Evolutionary conservation across 352 stramenopile genomes (phyloP).

Genomic region (Phytopythium boreale): DNA sequence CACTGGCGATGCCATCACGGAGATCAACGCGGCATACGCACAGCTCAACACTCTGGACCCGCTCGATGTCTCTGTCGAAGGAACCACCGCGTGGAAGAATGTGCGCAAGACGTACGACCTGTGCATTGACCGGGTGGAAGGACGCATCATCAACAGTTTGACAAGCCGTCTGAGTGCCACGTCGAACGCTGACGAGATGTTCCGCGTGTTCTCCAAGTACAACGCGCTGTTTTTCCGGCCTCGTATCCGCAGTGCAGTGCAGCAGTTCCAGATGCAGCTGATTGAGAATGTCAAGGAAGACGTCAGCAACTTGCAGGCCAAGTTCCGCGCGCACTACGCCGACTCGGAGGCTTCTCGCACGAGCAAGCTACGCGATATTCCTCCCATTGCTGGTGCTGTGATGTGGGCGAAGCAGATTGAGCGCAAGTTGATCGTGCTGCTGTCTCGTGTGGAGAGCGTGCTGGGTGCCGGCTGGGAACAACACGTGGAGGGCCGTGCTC

Average conservation of each 20-base stretch:
- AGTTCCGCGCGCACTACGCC: slow-evolving; percentile 94
- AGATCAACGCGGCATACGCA: slow-evolving; percentile 90
- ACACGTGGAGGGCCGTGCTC: slow-evolving; percentile 94
- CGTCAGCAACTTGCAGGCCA: slow-evolving; percentile 95
- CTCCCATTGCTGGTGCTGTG: slow-evolving; percentile 96
- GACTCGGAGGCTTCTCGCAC: slow-evolving; percentile 94
- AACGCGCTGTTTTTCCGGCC: slow-evolving; percentile 97
- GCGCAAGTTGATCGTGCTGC: slow-evolving; percentile 95
- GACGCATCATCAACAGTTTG: slow-evolving; percentile 88
- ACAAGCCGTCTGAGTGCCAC: slow-evolving; percentile 85
- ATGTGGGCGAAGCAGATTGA: slow-evolving; percentile 99
- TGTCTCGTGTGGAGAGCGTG: slow-evolving; percentile 96
- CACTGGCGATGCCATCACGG: slow-evolving; percentile 73
- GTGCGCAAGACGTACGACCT: slow-evolving; percentile 89
- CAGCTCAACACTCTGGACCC: slow-evolving; percentile 76
- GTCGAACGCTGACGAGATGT: slow-evolving; percentile 95
- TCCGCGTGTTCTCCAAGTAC: slow-evolving; percentile 97
- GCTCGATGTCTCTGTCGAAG: slow-evolving; percentile 85
- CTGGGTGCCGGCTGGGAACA: slow-evolving; percentile 97
- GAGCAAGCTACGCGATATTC: slow-evolving; percentile 95
- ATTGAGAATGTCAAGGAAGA: slow-evolving; percentile 98
- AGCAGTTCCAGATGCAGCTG: slow-evolving; percentile 99
- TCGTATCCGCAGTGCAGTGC: slow-evolving; percentile 93
- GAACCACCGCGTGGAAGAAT: slow-evolving; percentile 79
- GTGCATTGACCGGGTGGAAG: slow-evolving; percentile 92